Percentiles rank a stretch among this genome's conserved stretches.
Evolutionary conservation across 768 basidiomycete genomes (phyloP).

Genomic region (Glaciozyma martinii): DNA sequence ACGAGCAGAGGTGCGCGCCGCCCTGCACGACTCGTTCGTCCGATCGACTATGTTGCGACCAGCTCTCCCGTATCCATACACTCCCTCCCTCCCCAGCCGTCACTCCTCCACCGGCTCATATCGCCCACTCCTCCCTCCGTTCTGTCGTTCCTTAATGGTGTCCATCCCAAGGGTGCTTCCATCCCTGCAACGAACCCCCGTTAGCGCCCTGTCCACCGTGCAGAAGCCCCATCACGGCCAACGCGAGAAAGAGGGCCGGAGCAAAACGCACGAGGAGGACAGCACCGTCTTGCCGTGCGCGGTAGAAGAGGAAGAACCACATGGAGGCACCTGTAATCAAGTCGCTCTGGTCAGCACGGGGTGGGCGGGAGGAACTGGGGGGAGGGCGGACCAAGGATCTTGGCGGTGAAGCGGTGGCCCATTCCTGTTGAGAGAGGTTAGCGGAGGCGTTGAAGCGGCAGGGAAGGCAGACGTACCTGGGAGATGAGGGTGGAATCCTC

Average conservation of each 20-base stretch:
- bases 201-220: too few species aligned
- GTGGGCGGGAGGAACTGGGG: background rate
- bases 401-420: slow-evolving; percentile 27
- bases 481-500: slow-evolving; percentile 25
- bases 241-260: background rate
- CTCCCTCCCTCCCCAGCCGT: too few species aligned
- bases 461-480: slow-evolving; percentile 10
- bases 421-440: slow-evolving; percentile 13
- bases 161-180: too few species aligned
- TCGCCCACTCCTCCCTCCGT: too few species aligned
- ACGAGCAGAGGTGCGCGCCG: too few species aligned
- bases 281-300: slow-evolving; percentile 22
- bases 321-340: slow-evolving; percentile 33
- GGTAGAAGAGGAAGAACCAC: slow-evolving; percentile 35
- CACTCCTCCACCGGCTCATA: too few species aligned
- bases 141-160: too few species aligned
- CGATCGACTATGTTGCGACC: too few species aligned
- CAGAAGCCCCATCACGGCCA: too few species aligned
- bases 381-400: slow-evolving; percentile 16
- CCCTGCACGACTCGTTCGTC: too few species aligned
- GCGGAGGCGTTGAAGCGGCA: background rate
- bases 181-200: too few species aligned
- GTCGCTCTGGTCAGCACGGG: background rate
- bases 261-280: slow-evolving; percentile 27
- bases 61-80: too few species aligned